Conservation (phyloP, 176 grass and related monocot species). For the bread wheat (Triticum aestivum) region DNA sequence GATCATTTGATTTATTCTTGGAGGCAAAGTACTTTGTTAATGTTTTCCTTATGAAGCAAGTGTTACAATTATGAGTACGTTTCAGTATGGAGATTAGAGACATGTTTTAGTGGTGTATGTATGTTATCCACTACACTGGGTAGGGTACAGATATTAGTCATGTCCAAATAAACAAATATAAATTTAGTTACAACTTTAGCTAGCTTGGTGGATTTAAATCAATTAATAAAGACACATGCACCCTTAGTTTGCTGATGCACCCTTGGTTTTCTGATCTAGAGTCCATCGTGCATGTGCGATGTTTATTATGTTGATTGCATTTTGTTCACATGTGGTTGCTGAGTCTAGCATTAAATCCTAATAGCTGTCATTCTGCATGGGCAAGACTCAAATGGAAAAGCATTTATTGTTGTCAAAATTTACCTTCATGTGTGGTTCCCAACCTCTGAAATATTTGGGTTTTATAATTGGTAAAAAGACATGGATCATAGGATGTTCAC, state of each 20-base stretch:
- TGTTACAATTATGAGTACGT: background rate
- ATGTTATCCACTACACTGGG: background rate
- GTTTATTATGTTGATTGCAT: background rate
- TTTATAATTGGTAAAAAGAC: background rate
- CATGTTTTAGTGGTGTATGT: background rate
- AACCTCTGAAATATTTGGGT: background rate
- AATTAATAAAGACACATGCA: too few relatives aligned
- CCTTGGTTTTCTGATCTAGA: background rate
- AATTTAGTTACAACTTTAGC: background rate
- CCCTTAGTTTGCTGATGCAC: too few relatives aligned
- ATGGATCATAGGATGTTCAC: background rate
- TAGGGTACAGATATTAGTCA: background rate
- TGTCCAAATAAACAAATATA: background rate
- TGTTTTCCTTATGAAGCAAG: background rate
- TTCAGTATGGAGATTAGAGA: background rate
- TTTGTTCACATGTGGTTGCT: background rate
- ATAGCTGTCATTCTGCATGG: too few relatives aligned
- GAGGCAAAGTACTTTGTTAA: background rate
- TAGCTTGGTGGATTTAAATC: background rate
- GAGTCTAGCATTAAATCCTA: too few relatives aligned
- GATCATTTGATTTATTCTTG: background rate
- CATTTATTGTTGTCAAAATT: background rate
- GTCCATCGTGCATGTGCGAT: background rate
- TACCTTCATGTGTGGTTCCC: background rate
- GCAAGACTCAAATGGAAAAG: background rate